Conservation (phyloP, 2,329 filamentous ascomycete species). For the Pseudocercospora fuligena region DNA sequence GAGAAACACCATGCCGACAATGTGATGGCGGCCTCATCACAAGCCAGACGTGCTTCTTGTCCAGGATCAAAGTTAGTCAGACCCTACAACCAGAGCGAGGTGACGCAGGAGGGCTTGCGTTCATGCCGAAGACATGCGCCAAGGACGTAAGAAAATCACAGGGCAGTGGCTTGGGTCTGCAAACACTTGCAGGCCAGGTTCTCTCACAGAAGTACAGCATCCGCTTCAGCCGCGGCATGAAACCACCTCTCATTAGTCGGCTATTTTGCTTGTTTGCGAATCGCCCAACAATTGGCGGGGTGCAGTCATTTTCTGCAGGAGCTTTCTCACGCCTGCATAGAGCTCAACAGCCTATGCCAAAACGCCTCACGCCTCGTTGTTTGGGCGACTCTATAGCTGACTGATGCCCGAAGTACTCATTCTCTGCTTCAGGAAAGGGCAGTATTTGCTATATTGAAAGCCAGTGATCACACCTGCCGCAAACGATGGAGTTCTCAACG, state of each 20-base stretch:
- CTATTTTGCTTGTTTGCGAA: background rate
- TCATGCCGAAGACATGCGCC: constrained; percentile 10
- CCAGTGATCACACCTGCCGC: background rate
- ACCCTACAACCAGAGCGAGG: constrained; percentile 5
- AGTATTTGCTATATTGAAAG: background rate
- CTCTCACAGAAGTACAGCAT: constrained; percentile 11
- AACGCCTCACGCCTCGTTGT: constrained; percentile 8
- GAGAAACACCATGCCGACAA: background rate
- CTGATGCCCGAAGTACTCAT: constrained; percentile 3
- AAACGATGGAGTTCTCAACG: background rate
- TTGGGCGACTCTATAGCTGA: constrained; percentile 6
- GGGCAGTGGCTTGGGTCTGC: constrained; percentile 10
- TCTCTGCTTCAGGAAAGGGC: background rate
- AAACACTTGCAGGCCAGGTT: constrained; percentile 12
- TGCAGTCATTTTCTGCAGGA: constrained; percentile 1
- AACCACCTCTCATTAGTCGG: background rate
- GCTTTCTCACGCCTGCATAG: constrained; percentile 6
- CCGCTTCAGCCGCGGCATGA: constrained; percentile 17
- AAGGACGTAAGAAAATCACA: constrained; percentile 8
- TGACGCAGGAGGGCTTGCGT: constrained; percentile 13
- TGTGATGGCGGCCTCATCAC: constrained; percentile 8
- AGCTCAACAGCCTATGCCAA: background rate
- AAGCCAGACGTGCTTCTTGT: background rate
- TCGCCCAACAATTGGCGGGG: constrained; percentile 2
- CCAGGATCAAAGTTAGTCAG: background rate